Evolutionary conservation across 148 eudicot genomes (phyloP).

Genomic region (Rhododendron ferrugineum): DNA sequence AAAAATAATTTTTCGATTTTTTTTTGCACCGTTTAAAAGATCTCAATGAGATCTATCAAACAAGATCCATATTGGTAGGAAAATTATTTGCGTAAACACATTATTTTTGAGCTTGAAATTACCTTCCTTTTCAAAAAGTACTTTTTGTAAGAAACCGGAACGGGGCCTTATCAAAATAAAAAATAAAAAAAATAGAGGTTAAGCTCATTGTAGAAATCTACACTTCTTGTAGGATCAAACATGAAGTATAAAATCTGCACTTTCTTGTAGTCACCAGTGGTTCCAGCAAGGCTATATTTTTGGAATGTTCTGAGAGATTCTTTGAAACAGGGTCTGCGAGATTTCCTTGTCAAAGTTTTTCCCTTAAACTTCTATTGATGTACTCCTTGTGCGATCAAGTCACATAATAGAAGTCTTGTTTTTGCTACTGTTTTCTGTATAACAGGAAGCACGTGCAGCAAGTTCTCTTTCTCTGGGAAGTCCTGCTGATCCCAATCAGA

Average conservation of each 20-base stretch:
- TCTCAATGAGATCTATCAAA: too few species aligned
- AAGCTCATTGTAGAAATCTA: background rate
- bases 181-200: background rate
- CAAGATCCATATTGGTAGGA: too few species aligned
- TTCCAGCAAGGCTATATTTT: background rate
- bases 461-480: slow-evolving; percentile 79
- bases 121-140: too few species aligned
- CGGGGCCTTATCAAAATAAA: too few species aligned
- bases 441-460: slow-evolving; percentile 77
- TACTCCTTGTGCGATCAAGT: background rate
- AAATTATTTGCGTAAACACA: too few species aligned
- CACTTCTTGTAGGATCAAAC: background rate
- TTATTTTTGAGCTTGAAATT: too few species aligned
- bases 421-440: slow-evolving; percentile 5
- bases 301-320: background rate
- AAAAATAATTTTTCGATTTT: too few species aligned
- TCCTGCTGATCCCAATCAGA: slow-evolving; percentile 58
- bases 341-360: background rate
- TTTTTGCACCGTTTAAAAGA: too few species aligned
- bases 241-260: background rate
- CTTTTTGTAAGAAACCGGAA: too few species aligned
- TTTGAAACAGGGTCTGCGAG: background rate
- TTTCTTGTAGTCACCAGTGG: background rate
- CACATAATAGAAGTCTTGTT: background rate
- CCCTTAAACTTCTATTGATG: background rate